Percentiles rank a stretch among this genome's conserved stretches.
phyloP scores from a whole-genome alignment of 1,139 yeast genomes.

The Nakaseomyces glabratus region DNA sequence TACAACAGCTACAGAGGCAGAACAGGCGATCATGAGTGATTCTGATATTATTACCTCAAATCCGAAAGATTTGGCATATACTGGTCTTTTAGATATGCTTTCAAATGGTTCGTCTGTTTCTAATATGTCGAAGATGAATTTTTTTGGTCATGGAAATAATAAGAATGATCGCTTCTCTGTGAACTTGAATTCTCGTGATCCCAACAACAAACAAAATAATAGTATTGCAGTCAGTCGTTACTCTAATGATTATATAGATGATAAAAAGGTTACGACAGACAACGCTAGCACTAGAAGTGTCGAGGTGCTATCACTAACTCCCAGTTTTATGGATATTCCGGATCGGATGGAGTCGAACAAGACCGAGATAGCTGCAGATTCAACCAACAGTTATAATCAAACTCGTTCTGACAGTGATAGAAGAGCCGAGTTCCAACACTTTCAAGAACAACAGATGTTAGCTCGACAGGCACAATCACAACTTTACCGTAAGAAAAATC shows the following conservation, averaged over 20 bases:
- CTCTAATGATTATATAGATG: slow-evolving; percentile 7
- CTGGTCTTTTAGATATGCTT: slow-evolving; percentile 37
- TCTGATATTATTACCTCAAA: slow-evolving; percentile 3
- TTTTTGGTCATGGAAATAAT: slow-evolving; percentile 16
- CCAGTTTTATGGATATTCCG: slow-evolving; percentile 34
- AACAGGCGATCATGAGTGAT: not conserved
- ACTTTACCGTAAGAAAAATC: too few relatives aligned
- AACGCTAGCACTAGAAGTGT: slow-evolving; percentile 28
- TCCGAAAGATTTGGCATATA: slow-evolving; percentile 10
- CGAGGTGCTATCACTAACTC: slow-evolving; percentile 34
- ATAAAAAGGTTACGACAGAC: slow-evolving; percentile 14
- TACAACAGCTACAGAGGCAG: slow-evolving; percentile 5
- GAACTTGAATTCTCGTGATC: slow-evolving; percentile 7
- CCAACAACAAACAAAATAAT: slow-evolving; percentile 1
- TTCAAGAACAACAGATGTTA: too few relatives aligned
- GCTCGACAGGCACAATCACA: too few relatives aligned
- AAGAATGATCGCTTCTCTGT: slow-evolving; percentile 6
- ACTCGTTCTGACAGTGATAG: too few relatives aligned
- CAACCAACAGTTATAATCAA: slow-evolving; percentile 9
- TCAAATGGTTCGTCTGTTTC: slow-evolving; percentile 24
- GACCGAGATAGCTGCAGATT: slow-evolving; percentile 2
- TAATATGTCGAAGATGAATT: slow-evolving; percentile 17
- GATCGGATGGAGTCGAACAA: slow-evolving; percentile 14
- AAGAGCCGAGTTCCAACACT: too few relatives aligned
- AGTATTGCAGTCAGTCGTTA: slow-evolving; percentile 1